Conservation (phyloP, 1,284 basidiomycete species). For the Moesziomyces sp. region DNA sequence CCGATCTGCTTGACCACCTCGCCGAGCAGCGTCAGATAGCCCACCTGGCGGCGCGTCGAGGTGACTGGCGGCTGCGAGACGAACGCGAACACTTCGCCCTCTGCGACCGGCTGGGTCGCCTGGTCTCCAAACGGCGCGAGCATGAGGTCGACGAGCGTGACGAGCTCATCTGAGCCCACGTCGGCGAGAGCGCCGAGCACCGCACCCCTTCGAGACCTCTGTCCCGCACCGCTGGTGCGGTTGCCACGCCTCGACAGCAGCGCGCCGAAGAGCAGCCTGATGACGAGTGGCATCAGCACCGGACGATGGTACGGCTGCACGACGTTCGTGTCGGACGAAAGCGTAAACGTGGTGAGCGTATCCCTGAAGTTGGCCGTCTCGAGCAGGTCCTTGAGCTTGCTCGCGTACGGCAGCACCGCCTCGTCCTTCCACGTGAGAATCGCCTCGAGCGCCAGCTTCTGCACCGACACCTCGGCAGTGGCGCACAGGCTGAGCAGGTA, state of each 20-base stretch:
- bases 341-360: slow-evolving; percentile 77
- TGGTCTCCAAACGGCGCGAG: slow-evolving; percentile 76
- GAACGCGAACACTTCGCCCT: slow-evolving; percentile 38
- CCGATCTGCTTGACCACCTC: slow-evolving; percentile 65
- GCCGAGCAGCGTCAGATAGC: slow-evolving; percentile 68
- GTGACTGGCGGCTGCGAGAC: slow-evolving; percentile 33
- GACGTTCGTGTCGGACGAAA: slow-evolving; percentile 67
- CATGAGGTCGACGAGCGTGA: slow-evolving; percentile 87
- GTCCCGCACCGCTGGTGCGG: slow-evolving; percentile 73
- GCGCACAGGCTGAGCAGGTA: slow-evolving; percentile 83
- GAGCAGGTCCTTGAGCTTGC: slow-evolving; percentile 78
- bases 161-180: slow-evolving; percentile 80
- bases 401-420: slow-evolving; percentile 76
- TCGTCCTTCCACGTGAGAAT: slow-evolving; percentile 85
- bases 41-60: slow-evolving; percentile 55
- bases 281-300: slow-evolving; percentile 79
- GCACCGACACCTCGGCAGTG: slow-evolving; percentile 83
- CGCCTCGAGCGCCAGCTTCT: slow-evolving; percentile 81
- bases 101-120: slow-evolving; percentile 19
- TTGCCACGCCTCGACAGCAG: slow-evolving; percentile 86
- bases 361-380: slow-evolving; percentile 91
- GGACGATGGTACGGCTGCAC: slow-evolving; percentile 76
- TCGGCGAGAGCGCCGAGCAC: slow-evolving; percentile 80
- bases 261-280: slow-evolving; percentile 86
- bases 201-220: slow-evolving; percentile 74